Conservation (phyloP, 2,329 filamentous ascomycete genomes). For the Penicillium italicum region DNA sequence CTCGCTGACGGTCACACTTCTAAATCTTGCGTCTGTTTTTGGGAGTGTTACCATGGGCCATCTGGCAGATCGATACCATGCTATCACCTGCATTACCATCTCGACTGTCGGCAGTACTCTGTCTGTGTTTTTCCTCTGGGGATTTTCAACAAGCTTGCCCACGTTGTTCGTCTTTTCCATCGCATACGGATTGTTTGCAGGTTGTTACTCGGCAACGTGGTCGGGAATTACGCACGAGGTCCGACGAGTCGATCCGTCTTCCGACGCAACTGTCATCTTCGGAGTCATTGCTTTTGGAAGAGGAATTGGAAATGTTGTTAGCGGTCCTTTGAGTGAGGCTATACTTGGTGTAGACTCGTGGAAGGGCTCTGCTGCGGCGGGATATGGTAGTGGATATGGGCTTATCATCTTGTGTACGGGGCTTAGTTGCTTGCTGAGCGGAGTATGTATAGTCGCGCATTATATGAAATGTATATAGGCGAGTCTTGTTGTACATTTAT, state of each 20-base stretch:
- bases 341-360: slow-evolving; percentile 22
- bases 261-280: slow-evolving; percentile 50
- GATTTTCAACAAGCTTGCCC: slow-evolving; percentile 42
- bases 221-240: slow-evolving; percentile 46
- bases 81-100: slow-evolving; percentile 40
- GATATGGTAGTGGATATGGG: slow-evolving; percentile 30
- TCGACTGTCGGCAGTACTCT: slow-evolving; percentile 42
- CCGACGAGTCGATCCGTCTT: slow-evolving; percentile 30
- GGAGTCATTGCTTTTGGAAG: slow-evolving; percentile 48
- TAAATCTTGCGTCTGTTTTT: slow-evolving; percentile 33
- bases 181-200: slow-evolving; percentile 46
- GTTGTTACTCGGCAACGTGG: slow-evolving; percentile 45
- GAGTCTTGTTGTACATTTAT: background rate
- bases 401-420: slow-evolving; percentile 31
- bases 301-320: slow-evolving; percentile 51
- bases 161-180: slow-evolving; percentile 43
- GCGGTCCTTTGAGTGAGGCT: slow-evolving; percentile 51
- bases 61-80: slow-evolving; percentile 42
- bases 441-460: slow-evolving; percentile 24
- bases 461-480: slow-evolving; percentile 18
- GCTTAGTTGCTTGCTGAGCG: slow-evolving; percentile 24
- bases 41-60: slow-evolving; percentile 36
- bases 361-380: slow-evolving; percentile 14
- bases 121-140: slow-evolving; percentile 48
- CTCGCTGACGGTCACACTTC: slow-evolving; percentile 31